These are phyloP conservation scores for Lentinula lateritia DNA, from an alignment of 768 basidiomycete species.

Conservation along the genomic window DNA sequence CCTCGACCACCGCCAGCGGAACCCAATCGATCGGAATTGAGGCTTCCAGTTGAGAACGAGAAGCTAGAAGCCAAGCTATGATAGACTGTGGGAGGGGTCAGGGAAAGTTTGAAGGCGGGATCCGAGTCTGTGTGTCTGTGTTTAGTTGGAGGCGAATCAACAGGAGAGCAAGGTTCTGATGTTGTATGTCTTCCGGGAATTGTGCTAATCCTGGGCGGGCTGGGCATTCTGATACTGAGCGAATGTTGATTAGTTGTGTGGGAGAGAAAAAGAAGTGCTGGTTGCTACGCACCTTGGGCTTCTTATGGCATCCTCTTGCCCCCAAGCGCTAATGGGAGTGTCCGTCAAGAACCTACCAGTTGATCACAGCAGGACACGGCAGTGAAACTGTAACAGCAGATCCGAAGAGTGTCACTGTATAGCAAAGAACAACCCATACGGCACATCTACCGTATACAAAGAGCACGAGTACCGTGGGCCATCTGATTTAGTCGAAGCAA, in stretches of 20 bases:
- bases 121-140: not conserved
- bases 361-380: not conserved
- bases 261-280: not conserved
- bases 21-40: not conserved
- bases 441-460: too few species aligned
- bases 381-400: not conserved
- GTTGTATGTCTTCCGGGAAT: not conserved
- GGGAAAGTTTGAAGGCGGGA: not conserved
- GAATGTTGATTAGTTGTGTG: not conserved
- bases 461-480: too few species aligned
- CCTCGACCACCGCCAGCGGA: not conserved
- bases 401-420: not conserved
- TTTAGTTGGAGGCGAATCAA: not conserved
- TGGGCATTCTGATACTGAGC: not conserved
- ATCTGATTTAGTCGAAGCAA: too few species aligned
- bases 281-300: not conserved
- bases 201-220: not conserved
- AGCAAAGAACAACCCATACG: too few species aligned
- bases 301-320: not conserved
- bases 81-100: not conserved
- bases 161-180: not conserved
- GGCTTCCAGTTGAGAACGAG: not conserved
- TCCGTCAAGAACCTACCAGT: not conserved
- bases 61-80: not conserved
- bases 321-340: not conserved